phyloP scores from a whole-genome alignment of 106 monocot genomes.

The Allium sativum region DNA sequence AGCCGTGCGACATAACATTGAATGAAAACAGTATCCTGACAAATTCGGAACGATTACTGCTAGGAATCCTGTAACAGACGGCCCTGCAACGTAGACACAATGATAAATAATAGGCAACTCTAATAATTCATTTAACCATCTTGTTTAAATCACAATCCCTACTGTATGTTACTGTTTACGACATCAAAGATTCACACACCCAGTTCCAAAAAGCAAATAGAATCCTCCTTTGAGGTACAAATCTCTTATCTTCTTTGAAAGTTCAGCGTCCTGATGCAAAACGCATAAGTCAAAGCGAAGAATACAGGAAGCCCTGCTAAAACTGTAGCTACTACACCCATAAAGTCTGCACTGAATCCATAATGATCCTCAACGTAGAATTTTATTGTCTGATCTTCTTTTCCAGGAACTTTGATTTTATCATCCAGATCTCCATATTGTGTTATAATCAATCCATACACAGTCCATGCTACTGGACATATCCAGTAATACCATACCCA shows the following conservation, averaged over 20 bases:
- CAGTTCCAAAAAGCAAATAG: too few species aligned
- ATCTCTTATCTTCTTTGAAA: conserved; percentile 70
- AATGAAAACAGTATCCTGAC: too few species aligned
- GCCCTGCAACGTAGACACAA: too few species aligned
- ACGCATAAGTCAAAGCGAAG: conserved; percentile 74
- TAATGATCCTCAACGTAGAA: conserved; percentile 46
- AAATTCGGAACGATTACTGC: too few species aligned
- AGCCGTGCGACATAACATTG: too few species aligned
- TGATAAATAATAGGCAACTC: too few species aligned
- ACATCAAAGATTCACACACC: too few species aligned
- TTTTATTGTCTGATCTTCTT: conserved; percentile 25
- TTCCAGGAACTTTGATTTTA: conserved; percentile 45
- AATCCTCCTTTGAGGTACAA: too few species aligned
- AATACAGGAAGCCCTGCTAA: conserved; percentile 52
- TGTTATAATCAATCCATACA: conserved; percentile 66
- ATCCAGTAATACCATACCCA: conserved; percentile 99
- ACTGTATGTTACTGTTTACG: too few species aligned
- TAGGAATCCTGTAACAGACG: too few species aligned
- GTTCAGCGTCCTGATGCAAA: conserved; percentile 75
- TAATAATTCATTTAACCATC: too few species aligned
- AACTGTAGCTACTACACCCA: conserved; percentile 50
- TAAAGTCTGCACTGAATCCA: conserved; percentile 56
- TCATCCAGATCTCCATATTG: conserved; percentile 71
- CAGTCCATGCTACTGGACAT: conserved; percentile 85
- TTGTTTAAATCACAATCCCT: too few species aligned